Conservation (phyloP, 1,284 basidiomycete genomes). For the Leccinum pseudoinsigne region DNA sequence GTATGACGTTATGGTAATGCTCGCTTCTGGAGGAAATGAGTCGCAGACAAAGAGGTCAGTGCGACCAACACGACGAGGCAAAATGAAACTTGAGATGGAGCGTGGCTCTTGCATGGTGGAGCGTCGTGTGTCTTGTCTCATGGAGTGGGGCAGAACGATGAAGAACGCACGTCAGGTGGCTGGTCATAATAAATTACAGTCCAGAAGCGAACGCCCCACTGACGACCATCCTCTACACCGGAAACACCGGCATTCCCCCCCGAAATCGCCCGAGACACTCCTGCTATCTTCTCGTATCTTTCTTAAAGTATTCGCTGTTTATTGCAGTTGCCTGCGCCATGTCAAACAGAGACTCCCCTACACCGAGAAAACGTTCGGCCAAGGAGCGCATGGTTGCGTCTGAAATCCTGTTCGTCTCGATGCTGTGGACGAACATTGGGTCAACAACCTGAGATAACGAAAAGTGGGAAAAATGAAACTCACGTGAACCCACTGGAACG, state of each 20-base stretch:
- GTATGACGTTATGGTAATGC: not conserved
- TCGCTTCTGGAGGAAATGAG: not conserved
- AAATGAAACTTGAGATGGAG: slow-evolving; percentile 1
- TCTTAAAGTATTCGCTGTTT: slow-evolving; percentile 79
- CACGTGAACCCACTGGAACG: slow-evolving; percentile 89
- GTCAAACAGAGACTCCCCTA: slow-evolving; percentile 90
- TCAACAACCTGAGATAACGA: not conserved
- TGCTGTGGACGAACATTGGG: slow-evolving; percentile 41
- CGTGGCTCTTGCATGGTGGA: slow-evolving; percentile 9
- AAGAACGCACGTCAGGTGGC: slow-evolving; percentile 29
- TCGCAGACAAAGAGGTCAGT: not conserved
- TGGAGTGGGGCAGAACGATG: slow-evolving; percentile 14
- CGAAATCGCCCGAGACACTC: not conserved
- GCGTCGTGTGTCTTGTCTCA: slow-evolving; percentile 29
- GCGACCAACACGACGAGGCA: not conserved
- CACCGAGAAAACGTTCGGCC: slow-evolving; percentile 80
- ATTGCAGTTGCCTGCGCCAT: slow-evolving; percentile 78
- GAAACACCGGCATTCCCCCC: slow-evolving; percentile 7
- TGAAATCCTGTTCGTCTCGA: slow-evolving; percentile 66
- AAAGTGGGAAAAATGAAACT: slow-evolving; percentile 37
- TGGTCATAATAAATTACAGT: slow-evolving; percentile 31
- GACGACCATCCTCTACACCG: slow-evolving; percentile 9
- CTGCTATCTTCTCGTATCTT: slow-evolving; percentile 37
- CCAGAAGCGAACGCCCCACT: slow-evolving; percentile 24
- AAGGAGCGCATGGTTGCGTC: slow-evolving; percentile 76